phyloP scores from a whole-genome alignment of 1,284 basidiomycete species.

The Sanghuangporus baumii region DNA sequence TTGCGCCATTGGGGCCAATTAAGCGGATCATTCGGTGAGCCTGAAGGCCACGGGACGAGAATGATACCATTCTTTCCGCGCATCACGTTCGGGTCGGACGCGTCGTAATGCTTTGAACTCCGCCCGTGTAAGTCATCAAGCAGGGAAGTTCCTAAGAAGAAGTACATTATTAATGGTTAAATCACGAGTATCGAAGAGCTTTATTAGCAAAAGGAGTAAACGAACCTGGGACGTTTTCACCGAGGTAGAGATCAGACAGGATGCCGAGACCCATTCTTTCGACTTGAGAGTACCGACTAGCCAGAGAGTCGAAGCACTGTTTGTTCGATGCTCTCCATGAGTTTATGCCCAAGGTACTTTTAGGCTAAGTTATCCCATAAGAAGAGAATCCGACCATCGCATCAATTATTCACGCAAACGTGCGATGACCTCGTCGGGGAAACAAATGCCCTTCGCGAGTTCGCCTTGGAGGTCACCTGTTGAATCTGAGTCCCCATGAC shows the following conservation, averaged over 20 bases:
- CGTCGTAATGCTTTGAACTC: not conserved
- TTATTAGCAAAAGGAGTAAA: not conserved
- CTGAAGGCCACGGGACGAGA: slow-evolving; percentile 22
- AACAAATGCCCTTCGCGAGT: too few species aligned
- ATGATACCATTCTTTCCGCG: slow-evolving; percentile 20
- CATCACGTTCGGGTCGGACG: slow-evolving; percentile 10
- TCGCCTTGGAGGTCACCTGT: too few species aligned
- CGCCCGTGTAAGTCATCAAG: slow-evolving; percentile 18
- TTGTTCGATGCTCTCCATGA: not conserved
- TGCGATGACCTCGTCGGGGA: too few species aligned
- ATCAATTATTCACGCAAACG: not conserved
- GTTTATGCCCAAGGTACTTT: not conserved
- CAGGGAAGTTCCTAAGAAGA: slow-evolving; percentile 18
- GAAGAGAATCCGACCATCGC: not conserved
- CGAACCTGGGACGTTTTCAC: slow-evolving; percentile 21
- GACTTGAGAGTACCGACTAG: not conserved
- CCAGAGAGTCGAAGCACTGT: not conserved
- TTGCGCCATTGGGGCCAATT: slow-evolving; percentile 24
- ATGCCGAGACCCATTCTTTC: slow-evolving; percentile 21
- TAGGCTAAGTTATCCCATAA: not conserved
- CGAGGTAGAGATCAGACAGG: slow-evolving; percentile 18
- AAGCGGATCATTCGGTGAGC: slow-evolving; percentile 22
- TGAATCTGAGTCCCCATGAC: not conserved
- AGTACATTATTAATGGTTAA: not conserved
- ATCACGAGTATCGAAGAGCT: not conserved